These are phyloP conservation scores for Eimeria acervulina DNA, from an alignment of 169 alveolate species.

Conservation along the genomic window DNA sequence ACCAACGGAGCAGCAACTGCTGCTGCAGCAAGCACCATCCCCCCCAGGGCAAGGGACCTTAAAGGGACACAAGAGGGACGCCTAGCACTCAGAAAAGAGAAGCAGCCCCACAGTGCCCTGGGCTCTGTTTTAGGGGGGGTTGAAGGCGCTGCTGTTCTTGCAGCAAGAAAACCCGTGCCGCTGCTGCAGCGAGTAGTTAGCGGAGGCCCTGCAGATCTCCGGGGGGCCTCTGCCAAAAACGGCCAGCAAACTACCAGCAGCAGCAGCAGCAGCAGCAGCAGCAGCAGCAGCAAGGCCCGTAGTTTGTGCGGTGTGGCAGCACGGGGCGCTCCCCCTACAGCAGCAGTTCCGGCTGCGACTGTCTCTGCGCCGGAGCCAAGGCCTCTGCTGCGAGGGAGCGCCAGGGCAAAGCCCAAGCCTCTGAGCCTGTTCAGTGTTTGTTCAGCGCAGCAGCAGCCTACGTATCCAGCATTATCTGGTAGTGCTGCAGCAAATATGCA, in stretches of 20 bases:
- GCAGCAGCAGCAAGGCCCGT: neutral
- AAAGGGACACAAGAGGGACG: neutral
- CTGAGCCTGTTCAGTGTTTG: neutral
- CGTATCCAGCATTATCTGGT: neutral
- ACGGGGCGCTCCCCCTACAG: neutral
- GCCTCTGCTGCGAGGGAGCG: neutral
- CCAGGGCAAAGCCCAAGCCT: neutral
- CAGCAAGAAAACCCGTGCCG: neutral
- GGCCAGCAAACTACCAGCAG: neutral
- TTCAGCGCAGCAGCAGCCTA: neutral
- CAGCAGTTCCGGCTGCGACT: neutral
- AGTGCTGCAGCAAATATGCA: neutral
- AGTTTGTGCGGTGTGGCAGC: neutral
- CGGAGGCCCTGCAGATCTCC: neutral
- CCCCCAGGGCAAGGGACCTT: neutral
- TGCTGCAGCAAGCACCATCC: neutral
- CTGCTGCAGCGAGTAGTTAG: neutral
- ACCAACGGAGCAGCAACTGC: neutral
- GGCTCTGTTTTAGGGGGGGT: neutral
- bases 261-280: slow-evolving; percentile 2
- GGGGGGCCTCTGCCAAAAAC: neutral
- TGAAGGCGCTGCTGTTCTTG: neutral
- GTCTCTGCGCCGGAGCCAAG: neutral
- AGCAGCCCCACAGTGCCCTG: neutral
- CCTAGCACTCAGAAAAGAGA: neutral